Percentiles rank a stretch among this genome's conserved stretches.
Conservation (phyloP, 1,139 yeast genomes). For the Suhomyces bolitotheri region DNA sequence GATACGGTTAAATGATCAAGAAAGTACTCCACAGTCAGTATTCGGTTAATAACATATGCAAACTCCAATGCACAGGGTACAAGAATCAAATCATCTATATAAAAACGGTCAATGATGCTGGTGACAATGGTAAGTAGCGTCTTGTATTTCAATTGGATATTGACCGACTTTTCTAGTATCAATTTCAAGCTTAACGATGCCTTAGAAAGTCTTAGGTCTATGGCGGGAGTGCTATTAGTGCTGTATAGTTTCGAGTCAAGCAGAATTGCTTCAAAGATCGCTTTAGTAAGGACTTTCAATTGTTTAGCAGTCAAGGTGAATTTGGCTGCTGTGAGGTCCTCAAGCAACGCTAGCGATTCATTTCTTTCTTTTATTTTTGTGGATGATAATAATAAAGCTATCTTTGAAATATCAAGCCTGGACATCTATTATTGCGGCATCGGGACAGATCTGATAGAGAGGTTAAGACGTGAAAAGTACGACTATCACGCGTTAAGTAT, state of each 20-base stretch:
- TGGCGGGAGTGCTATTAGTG: conserved; percentile 29
- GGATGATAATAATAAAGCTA: conserved; percentile 33
- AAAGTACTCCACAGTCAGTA: conserved; percentile 35
- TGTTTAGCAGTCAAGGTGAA: conserved; percentile 25
- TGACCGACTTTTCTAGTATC: conserved; percentile 27
- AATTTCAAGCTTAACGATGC: conserved; percentile 41
- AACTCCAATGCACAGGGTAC: conserved; percentile 41
- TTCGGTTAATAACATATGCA: conserved; percentile 26
- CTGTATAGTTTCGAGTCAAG: conserved; percentile 40
- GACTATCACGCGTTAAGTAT: too few species aligned
- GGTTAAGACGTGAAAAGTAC: too few species aligned
- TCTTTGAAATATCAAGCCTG: conserved; percentile 23
- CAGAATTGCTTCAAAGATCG: conserved; percentile 42
- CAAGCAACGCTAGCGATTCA: conserved; percentile 48
- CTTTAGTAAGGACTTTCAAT: conserved; percentile 30
- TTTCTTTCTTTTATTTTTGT: conserved; percentile 54
- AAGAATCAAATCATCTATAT: conserved; percentile 18
- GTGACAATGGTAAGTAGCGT: conserved; percentile 29
- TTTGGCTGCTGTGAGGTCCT: conserved; percentile 27
- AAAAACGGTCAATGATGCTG: conserved; percentile 24
- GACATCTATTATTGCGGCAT: too few species aligned
- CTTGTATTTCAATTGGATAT: conserved; percentile 31
- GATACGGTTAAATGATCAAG: conserved; percentile 38
- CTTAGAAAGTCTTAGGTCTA: conserved; percentile 42
- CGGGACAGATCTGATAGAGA: too few species aligned